A percentile compares a stretch with the other conserved stretches of the same genome.
phyloP scores from a whole-genome alignment of 805 yeast genomes.

The Kuraishia floccosa region DNA sequence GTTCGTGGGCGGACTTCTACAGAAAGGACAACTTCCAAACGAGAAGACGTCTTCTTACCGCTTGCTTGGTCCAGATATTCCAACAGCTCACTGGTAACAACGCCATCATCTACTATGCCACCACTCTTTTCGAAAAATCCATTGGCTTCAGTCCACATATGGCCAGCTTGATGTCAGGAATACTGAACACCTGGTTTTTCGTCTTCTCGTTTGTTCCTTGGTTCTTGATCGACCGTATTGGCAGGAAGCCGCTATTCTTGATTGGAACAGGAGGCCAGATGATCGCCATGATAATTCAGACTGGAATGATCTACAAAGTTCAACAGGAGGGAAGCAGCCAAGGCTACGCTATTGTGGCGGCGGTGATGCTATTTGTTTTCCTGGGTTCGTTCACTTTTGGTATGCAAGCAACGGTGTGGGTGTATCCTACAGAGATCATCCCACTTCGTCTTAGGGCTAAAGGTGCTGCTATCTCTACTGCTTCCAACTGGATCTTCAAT shows the following conservation, averaged over 20 bases:
- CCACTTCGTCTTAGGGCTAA: slow-evolving; percentile 40
- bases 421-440: slow-evolving; percentile 48
- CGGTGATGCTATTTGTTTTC: slow-evolving; percentile 36
- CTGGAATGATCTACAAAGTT: slow-evolving; percentile 17
- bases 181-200: slow-evolving; percentile 24
- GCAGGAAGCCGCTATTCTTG: slow-evolving; percentile 39
- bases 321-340: no score
- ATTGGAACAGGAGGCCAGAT: slow-evolving; percentile 25
- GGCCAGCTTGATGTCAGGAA: slow-evolving; percentile 28
- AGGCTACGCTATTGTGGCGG: slow-evolving; percentile 19
- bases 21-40: no score
- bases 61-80: slow-evolving; percentile 45
- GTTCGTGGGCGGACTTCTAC: slow-evolving; percentile 10
- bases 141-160: slow-evolving; percentile 24
- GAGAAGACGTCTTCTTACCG: slow-evolving; percentile 42
- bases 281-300: slow-evolving; percentile 30
- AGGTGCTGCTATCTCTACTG: slow-evolving; percentile 39
- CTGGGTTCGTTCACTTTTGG: slow-evolving; percentile 38
- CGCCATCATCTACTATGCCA: slow-evolving; percentile 56
- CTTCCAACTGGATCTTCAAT: slow-evolving; percentile 47
- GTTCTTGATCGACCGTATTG: slow-evolving; percentile 46
- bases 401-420: slow-evolving; percentile 36
- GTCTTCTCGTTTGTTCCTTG: slow-evolving; percentile 33
- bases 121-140: slow-evolving; percentile 32
- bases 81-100: slow-evolving; percentile 60